These are phyloP conservation scores for Penicillium bovifimosum DNA, from an alignment of 495 filamentous ascomycete species.

Conservation along the genomic window DNA sequence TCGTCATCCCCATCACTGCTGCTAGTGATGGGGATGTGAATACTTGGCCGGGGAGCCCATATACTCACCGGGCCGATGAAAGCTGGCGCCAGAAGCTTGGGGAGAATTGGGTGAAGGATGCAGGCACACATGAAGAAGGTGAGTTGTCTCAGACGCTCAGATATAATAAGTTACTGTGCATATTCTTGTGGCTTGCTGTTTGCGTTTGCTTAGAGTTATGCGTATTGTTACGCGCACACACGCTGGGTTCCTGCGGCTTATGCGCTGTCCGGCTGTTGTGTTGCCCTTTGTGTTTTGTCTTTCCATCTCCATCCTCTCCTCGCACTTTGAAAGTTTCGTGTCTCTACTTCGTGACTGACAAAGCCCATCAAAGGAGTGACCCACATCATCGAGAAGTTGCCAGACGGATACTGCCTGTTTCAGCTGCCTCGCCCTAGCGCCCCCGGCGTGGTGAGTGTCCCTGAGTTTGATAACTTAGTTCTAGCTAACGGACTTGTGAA, in stretches of 20 bases:
- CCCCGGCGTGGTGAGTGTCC: constrained; percentile 29
- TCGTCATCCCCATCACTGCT: constrained; percentile 28
- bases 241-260: neutral
- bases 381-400: constrained; percentile 49
- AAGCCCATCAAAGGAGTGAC: constrained; percentile 28
- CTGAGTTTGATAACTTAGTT: neutral
- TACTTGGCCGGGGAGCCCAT: constrained; percentile 29
- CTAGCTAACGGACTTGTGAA: neutral
- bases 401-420: constrained; percentile 49
- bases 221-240: neutral
- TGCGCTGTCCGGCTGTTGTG: neutral
- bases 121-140: constrained; percentile 30
- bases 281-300: neutral
- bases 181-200: neutral
- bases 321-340: neutral
- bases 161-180: neutral
- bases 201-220: too few relatives aligned
- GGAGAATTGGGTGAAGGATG: constrained; percentile 33
- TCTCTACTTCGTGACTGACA: neutral
- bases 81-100: constrained; percentile 32
- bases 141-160: constrained; percentile 12
- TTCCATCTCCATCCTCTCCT: neutral
- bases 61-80: constrained; percentile 12
- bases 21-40: constrained; percentile 31
- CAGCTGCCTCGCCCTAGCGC: constrained; percentile 38